Percentiles rank a stretch among this genome's conserved stretches.
Conservation (phyloP, 2,329 filamentous ascomycete genomes). For the Graphilbum sp. region DNA sequence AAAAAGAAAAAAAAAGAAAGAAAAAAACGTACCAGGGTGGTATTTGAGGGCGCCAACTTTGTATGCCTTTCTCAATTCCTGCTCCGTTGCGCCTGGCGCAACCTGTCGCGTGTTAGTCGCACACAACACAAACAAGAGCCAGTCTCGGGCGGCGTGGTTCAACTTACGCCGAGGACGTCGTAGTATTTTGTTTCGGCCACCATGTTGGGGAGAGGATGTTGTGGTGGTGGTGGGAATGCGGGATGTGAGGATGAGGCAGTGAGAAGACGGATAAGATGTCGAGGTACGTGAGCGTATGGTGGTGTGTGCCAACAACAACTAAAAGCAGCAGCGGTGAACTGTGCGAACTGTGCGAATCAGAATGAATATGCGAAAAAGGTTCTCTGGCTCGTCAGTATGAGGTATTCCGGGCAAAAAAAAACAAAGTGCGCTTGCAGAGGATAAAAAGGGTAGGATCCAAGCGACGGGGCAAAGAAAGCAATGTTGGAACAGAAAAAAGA, state of each 20-base stretch:
- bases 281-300: too few species aligned
- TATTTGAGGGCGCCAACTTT: slow-evolving; percentile 69
- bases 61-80: slow-evolving; percentile 83
- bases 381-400: too few species aligned
- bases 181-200: slow-evolving; percentile 68
- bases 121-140: background rate
- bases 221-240: background rate
- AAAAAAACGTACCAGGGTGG: slow-evolving; percentile 51
- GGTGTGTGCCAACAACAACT: too few species aligned
- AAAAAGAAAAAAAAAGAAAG: background rate
- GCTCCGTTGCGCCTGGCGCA: slow-evolving; percentile 60
- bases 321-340: too few species aligned
- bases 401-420: too few species aligned
- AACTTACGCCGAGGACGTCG: slow-evolving; percentile 58
- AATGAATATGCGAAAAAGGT: too few species aligned
- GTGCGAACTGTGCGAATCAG: too few species aligned
- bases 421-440: too few species aligned
- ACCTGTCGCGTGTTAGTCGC: slow-evolving; percentile 41
- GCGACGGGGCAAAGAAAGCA: too few species aligned
- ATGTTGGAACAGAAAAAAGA: background rate
- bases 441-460: too few species aligned
- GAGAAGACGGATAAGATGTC: background rate
- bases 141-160: background rate
- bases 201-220: slow-evolving; percentile 40
- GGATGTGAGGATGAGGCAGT: too few species aligned